A percentile compares a stretch with the other conserved stretches of the same genome.
phyloP scores from a whole-genome alignment of 2,329 filamentous ascomycete species.

The Botrytis porri region DNA sequence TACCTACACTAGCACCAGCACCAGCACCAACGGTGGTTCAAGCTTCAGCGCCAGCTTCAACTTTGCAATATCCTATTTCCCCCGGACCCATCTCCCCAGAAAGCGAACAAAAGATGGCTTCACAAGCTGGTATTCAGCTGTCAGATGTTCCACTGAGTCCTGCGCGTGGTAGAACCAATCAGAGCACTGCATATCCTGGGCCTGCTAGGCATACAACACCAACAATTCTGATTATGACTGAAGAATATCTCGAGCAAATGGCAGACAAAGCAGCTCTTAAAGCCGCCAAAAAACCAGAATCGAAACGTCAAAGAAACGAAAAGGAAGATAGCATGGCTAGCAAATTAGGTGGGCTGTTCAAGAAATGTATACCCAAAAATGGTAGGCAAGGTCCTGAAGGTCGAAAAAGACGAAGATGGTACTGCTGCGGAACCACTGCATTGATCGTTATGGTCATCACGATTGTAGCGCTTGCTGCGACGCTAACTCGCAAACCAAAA shows the following conservation, averaged over 20 bases:
- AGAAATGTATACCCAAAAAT: conserved; percentile 59
- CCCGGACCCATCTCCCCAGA: conserved; percentile 62
- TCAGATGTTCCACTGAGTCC: conserved; percentile 56
- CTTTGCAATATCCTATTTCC: conserved; percentile 54
- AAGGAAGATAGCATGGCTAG: conserved; percentile 62
- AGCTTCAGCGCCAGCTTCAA: conserved; percentile 41
- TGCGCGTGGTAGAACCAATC: conserved; percentile 32
- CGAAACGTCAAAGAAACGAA: conserved; percentile 55
- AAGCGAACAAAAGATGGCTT: conserved; percentile 59
- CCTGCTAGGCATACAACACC: conserved; percentile 25
- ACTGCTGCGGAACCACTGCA: conserved; percentile 49
- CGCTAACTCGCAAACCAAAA: conserved; percentile 45
- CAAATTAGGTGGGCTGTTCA: conserved; percentile 60
- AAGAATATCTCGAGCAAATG: conserved; percentile 14
- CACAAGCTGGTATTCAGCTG: conserved; percentile 59
- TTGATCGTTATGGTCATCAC: conserved; percentile 56
- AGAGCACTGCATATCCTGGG: conserved; percentile 36
- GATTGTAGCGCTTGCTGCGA: conserved; percentile 55
- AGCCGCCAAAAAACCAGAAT: conserved; percentile 34
- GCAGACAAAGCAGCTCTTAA: conserved; percentile 27
- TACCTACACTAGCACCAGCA: conserved; percentile 45
- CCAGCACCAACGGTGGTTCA: neutral
- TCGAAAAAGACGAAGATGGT: conserved; percentile 60
- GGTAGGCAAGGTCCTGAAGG: conserved; percentile 62
- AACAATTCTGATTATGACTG: conserved; percentile 23